Conservation (phyloP, 306 rosid species). For the Hippophae tibetana region DNA sequence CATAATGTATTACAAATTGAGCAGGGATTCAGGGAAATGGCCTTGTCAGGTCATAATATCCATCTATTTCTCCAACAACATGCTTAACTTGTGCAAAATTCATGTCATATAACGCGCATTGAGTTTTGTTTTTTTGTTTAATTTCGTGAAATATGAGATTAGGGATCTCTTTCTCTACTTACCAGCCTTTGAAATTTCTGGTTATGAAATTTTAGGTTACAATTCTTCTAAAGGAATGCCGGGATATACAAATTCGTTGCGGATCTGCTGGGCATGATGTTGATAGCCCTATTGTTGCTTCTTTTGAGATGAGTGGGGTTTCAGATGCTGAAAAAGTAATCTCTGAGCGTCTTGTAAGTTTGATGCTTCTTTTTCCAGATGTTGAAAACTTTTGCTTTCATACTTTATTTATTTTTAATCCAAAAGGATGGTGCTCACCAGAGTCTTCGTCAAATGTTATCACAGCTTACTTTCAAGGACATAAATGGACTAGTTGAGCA, state of each 20-base stretch:
- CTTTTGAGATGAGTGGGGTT: constrained; percentile 28
- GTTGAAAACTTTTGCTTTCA: not conserved
- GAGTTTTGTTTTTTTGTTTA: too few relatives aligned
- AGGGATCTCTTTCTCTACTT: not conserved
- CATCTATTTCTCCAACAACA: not conserved
- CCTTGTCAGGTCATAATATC: not conserved
- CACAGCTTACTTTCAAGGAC: constrained; percentile 92
- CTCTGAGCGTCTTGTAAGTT: constrained; percentile 73
- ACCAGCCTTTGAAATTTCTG: not conserved
- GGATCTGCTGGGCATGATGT: constrained; percentile 42
- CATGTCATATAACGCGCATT: too few relatives aligned
- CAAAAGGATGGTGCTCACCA: not conserved
- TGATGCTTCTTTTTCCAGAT: constrained; percentile 1
- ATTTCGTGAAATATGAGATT: not conserved
- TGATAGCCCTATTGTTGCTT: constrained; percentile 19
- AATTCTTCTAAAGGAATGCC: constrained; percentile 85
- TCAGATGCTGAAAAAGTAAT: constrained; percentile 65
- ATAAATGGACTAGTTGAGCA: constrained; percentile 91
- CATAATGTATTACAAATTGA: too few relatives aligned
- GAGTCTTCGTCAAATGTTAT: constrained; percentile 6
- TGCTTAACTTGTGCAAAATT: too few relatives aligned
- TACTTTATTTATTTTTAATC: not conserved
- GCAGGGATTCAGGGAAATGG: not conserved
- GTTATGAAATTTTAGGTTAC: constrained; percentile 49
- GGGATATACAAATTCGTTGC: constrained; percentile 87